Evolutionary conservation across 2,329 filamentous ascomycete species (phyloP).

Genomic region (Exophiala xenobiotica): DNA sequence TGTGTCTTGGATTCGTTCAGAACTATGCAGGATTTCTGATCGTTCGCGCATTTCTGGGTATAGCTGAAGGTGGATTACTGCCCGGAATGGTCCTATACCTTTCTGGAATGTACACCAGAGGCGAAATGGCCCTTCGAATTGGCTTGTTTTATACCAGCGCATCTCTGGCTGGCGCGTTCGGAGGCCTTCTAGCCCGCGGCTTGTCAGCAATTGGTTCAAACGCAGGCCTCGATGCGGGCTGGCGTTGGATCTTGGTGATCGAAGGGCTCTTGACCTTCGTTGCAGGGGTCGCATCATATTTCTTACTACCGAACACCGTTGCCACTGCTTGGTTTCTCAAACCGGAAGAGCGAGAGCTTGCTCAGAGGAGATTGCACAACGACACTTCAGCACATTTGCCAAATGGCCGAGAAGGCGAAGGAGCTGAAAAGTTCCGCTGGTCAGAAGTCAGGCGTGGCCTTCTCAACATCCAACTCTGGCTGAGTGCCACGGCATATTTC

Average conservation of each 20-base stretch:
- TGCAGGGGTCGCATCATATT: constrained; percentile 38
- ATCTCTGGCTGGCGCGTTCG: constrained; percentile 78
- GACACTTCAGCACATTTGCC: constrained; percentile 67
- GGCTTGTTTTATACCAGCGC: constrained; percentile 83
- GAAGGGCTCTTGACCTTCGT: constrained; percentile 38
- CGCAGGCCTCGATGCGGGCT: constrained; percentile 48
- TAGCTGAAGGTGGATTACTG: constrained; percentile 43
- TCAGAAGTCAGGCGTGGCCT: constrained; percentile 68
- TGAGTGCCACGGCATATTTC: constrained; percentile 73
- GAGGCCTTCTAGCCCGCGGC: constrained; percentile 77
- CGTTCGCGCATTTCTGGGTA: constrained; percentile 48
- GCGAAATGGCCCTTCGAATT: constrained; percentile 73
- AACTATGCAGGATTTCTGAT: constrained; percentile 48
- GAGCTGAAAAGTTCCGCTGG: constrained; percentile 68
- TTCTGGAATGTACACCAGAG: constrained; percentile 63
- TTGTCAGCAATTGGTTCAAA: constrained; percentile 74
- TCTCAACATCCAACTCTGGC: constrained; percentile 73
- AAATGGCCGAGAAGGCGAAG: constrained; percentile 49
- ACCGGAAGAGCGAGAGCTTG: constrained; percentile 66
- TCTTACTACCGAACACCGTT: constrained; percentile 76
- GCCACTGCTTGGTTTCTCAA: constrained; percentile 72
- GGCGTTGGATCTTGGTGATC: constrained; percentile 26
- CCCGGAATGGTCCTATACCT: constrained; percentile 46
- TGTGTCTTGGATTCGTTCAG: constrained; percentile 21
- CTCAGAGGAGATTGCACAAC: constrained; percentile 65